Conservation (phyloP, 2,329 filamentous ascomycete genomes). For the Colletotrichum phormii region DNA sequence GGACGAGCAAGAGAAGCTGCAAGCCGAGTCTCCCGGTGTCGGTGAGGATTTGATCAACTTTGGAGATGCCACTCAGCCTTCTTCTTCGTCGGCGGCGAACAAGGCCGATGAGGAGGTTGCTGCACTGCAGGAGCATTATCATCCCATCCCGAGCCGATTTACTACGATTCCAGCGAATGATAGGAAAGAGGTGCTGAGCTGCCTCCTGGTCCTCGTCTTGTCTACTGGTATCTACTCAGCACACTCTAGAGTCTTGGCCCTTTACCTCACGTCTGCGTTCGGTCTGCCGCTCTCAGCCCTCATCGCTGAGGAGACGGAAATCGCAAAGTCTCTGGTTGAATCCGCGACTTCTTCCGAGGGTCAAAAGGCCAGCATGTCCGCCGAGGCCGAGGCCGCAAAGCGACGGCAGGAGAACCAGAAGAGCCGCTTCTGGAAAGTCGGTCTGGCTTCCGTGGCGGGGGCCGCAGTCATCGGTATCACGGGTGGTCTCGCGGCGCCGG, state of each 20-base stretch:
- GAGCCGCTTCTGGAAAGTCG: constrained; percentile 88
- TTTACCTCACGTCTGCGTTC: constrained; percentile 76
- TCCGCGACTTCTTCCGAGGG: constrained; percentile 61
- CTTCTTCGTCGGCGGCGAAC: constrained; percentile 32
- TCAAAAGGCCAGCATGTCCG: constrained; percentile 66
- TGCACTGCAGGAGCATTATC: constrained; percentile 63
- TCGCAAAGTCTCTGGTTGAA: constrained; percentile 80
- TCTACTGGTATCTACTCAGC: constrained; percentile 81
- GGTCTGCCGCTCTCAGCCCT: constrained; percentile 71
- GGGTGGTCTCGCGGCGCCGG: constrained; percentile 88
- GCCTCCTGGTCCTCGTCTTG: constrained; percentile 76
- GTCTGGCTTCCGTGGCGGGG: constrained; percentile 87
- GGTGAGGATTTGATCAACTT: constrained; percentile 56
- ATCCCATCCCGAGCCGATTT: constrained; percentile 64
- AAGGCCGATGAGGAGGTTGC: constrained; percentile 53
- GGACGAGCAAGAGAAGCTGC: constrained; percentile 54
- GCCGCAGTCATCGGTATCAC: constrained; percentile 92
- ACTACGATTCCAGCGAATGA: constrained; percentile 68
- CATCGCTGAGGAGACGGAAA: constrained; percentile 77
- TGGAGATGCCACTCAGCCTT: constrained; percentile 43
- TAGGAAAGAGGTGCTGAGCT: constrained; percentile 74
- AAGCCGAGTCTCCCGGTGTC: constrained; percentile 48
- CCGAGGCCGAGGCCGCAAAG: constrained; percentile 81
- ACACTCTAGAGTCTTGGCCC: constrained; percentile 75
- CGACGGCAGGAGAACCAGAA: constrained; percentile 77